Evolutionary conservation across 257 asterid species (phyloP).

Genomic region (Solanum corneliomulleri): DNA sequence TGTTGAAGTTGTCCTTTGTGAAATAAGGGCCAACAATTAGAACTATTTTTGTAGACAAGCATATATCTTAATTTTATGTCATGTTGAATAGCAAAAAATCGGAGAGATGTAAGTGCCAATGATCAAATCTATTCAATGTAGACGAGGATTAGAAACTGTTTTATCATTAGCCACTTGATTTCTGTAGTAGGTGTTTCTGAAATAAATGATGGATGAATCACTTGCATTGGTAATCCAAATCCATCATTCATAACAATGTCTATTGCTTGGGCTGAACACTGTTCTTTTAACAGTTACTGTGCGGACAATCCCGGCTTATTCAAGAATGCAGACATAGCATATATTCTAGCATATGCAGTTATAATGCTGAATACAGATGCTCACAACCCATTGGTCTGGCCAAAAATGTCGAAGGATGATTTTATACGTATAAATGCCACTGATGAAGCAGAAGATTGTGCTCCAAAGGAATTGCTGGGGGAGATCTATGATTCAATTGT

Average conservation of each 20-base stretch:
- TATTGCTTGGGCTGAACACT: conserved; percentile 7
- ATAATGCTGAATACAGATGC: conserved; percentile 98
- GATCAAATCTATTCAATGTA: not conserved
- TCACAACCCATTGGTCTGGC: conserved; percentile 98
- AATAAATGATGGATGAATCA: not conserved
- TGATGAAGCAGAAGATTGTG: conserved; percentile 88
- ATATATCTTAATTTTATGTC: not conserved
- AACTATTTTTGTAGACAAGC: not conserved
- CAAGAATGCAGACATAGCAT: conserved; percentile 97
- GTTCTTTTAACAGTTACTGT: conserved; percentile 61
- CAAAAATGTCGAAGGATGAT: conserved; percentile 95
- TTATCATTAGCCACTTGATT: not conserved
- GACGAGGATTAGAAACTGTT: not conserved
- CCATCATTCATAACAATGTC: not conserved
- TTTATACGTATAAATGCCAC: conserved; percentile 68
- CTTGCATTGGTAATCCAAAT: not conserved
- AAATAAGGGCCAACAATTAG: not conserved
- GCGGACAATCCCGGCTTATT: conserved; percentile 91
- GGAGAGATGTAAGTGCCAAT: not conserved
- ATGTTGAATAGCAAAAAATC: not conserved
- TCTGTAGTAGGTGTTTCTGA: not conserved
- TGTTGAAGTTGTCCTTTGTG: not conserved
- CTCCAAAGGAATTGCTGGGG: conserved; percentile 87
- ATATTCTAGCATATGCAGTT: conserved; percentile 98
- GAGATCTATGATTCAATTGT: conserved; percentile 94